Conservation (phyloP, 352 stramenopile species). For the Vaucheria bursata region DNA sequence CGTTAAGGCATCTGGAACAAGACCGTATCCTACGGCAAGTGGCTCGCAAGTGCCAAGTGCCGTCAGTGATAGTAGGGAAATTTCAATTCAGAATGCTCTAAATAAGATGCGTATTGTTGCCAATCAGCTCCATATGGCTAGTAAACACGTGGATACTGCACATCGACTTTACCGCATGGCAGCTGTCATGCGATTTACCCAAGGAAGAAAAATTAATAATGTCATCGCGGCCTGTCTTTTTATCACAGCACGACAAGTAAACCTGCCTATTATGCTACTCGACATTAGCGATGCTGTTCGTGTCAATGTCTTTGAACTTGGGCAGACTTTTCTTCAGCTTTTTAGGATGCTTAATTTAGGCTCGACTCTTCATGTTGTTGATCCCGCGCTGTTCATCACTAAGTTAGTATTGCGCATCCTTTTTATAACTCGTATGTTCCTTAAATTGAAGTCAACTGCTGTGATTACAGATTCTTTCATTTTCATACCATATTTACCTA, state of each 20-base stretch:
- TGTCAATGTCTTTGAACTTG: slow-evolving; percentile 75
- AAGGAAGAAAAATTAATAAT: slow-evolving; percentile 57
- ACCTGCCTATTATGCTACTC: slow-evolving; percentile 96
- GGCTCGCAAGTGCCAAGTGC: slow-evolving; percentile 4
- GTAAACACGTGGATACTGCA: slow-evolving; percentile 13
- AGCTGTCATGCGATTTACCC: slow-evolving; percentile 22
- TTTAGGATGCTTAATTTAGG: slow-evolving; percentile 49
- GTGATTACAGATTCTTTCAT: too few relatives aligned
- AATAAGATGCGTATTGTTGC: slow-evolving; percentile 37
- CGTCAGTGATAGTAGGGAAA: slow-evolving; percentile 22
- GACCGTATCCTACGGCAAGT: slow-evolving; percentile 9
- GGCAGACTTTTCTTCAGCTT: slow-evolving; percentile 71
- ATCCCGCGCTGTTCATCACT: slow-evolving; percentile 93
- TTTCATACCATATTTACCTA: too few relatives aligned
- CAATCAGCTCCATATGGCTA: slow-evolving; percentile 30
- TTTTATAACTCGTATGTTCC: too few relatives aligned
- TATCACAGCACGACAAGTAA: slow-evolving; percentile 93
- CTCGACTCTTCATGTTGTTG: slow-evolving; percentile 87
- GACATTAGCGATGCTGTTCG: slow-evolving; percentile 98
- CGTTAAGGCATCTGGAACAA: slow-evolving; percentile 23
- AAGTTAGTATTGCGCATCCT: too few relatives aligned
- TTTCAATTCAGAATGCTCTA: slow-evolving; percentile 31
- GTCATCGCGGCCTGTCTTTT: slow-evolving; percentile 97
- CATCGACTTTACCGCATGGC: slow-evolving; percentile 19
- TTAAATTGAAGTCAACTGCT: too few relatives aligned